Conservation (phyloP, 2,329 filamentous ascomycete species). For the Metarhizium guizhouense region DNA sequence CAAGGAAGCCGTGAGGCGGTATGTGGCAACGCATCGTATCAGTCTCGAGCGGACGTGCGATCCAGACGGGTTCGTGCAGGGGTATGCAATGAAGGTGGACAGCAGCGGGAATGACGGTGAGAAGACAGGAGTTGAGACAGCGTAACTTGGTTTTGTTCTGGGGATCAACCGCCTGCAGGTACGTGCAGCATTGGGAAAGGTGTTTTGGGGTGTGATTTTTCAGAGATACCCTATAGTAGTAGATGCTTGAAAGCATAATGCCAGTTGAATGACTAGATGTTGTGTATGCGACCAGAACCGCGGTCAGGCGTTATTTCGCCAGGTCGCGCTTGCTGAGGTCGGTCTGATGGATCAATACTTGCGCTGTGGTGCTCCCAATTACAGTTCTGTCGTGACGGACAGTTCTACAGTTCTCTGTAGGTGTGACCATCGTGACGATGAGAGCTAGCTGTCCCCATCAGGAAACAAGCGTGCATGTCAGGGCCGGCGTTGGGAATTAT, state of each 20-base stretch:
- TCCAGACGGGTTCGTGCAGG: constrained; percentile 63
- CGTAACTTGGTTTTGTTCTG: not conserved
- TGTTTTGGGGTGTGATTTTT: constrained; percentile 1
- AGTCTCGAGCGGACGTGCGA: constrained; percentile 60
- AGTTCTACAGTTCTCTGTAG: too few species aligned
- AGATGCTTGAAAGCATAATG: not conserved
- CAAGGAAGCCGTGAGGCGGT: constrained; percentile 51
- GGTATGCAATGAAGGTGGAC: constrained; percentile 45
- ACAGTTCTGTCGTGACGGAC: too few species aligned
- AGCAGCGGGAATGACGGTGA: constrained; percentile 24
- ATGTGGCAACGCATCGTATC: constrained; percentile 55
- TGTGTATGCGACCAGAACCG: not conserved
- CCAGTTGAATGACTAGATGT: not conserved
- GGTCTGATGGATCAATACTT: too few species aligned
- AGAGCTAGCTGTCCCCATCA: too few species aligned
- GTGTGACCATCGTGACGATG: too few species aligned
- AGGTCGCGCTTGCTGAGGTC: too few species aligned
- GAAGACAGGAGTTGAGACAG: constrained; percentile 11
- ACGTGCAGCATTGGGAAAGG: not conserved
- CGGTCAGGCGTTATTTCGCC: too few species aligned
- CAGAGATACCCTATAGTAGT: not conserved
- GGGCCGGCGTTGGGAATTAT: too few species aligned
- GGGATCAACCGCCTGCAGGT: not conserved
- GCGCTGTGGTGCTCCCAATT: too few species aligned
- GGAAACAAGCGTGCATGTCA: too few species aligned